Evolutionary conservation across 257 asterid genomes (phyloP).

Genomic region (Plantago elongata): DNA sequence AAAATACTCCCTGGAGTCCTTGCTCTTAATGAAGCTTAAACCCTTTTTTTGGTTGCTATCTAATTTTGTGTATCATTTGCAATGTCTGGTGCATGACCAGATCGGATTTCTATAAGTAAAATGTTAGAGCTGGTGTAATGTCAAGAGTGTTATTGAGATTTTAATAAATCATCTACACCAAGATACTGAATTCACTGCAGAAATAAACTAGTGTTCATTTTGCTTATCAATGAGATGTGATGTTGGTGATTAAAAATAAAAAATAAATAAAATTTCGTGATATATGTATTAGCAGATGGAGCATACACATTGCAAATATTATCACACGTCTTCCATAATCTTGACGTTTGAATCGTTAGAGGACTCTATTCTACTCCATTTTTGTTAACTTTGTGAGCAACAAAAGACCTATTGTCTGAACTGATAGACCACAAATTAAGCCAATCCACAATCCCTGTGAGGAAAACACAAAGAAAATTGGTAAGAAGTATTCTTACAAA

Average conservation of each 20-base stretch:
- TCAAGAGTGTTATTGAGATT: constrained; percentile 7
- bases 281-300: too few relatives aligned
- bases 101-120: background rate
- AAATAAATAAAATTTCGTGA: too few relatives aligned
- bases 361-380: constrained; percentile 46
- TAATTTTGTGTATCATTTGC: background rate
- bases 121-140: constrained; percentile 4
- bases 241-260: too few relatives aligned
- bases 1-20: constrained; percentile 41
- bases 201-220: too few relatives aligned
- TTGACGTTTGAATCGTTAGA: constrained; percentile 22
- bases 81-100: constrained; percentile 11
- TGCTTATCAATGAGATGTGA: too few relatives aligned
- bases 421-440: constrained; percentile 52
- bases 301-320: too few relatives aligned
- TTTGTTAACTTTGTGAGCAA: constrained; percentile 46
- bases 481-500: too few relatives aligned
- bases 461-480: background rate
- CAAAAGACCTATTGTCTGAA: constrained; percentile 45
- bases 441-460: constrained; percentile 75
- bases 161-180: too few relatives aligned
- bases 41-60: background rate
- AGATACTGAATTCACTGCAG: too few relatives aligned
- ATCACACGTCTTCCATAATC: background rate
- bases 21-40: constrained; percentile 34